Evolutionary conservation across 2,329 filamentous ascomycete species (phyloP).

Genomic region (Verticillium albo-atrum): DNA sequence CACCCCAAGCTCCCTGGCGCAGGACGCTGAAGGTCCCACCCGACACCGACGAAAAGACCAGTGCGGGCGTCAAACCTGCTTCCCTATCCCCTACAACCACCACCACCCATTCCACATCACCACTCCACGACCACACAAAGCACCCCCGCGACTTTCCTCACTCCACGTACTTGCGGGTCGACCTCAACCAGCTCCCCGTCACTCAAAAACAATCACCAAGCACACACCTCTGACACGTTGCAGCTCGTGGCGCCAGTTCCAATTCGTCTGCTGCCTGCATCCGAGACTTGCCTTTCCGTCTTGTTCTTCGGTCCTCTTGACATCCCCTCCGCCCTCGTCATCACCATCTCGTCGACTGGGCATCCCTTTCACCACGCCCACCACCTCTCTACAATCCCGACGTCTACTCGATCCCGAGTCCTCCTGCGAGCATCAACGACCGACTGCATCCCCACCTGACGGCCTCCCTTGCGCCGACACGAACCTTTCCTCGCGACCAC

Average conservation of each 20-base stretch:
- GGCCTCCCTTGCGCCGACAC: not conserved
- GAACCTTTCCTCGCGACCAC: not conserved
- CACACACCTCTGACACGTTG: not conserved
- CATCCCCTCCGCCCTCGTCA: not conserved
- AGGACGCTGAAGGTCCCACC: not conserved
- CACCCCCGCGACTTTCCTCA: not conserved
- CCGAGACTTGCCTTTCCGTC: not conserved
- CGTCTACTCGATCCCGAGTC: not conserved
- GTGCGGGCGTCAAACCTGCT: not conserved
- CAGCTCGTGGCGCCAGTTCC: not conserved
- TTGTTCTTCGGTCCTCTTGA: not conserved
- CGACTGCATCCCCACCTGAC: not conserved
- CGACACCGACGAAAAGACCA: not conserved
- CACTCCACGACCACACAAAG: constrained; percentile 1
- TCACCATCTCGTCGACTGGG: not conserved
- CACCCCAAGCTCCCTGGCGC: not conserved
- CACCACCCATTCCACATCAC: not conserved
- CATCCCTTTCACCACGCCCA: not conserved
- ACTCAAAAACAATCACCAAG: not conserved
- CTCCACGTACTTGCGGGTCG: not conserved
- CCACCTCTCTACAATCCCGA: not conserved
- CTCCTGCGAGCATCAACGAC: not conserved
- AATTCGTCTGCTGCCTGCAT: not conserved
- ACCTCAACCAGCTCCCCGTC: not conserved
- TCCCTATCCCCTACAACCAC: not conserved